These are phyloP conservation scores for Populus nigra DNA, from an alignment of 345 rosid genomes.

Conservation along the genomic window DNA sequence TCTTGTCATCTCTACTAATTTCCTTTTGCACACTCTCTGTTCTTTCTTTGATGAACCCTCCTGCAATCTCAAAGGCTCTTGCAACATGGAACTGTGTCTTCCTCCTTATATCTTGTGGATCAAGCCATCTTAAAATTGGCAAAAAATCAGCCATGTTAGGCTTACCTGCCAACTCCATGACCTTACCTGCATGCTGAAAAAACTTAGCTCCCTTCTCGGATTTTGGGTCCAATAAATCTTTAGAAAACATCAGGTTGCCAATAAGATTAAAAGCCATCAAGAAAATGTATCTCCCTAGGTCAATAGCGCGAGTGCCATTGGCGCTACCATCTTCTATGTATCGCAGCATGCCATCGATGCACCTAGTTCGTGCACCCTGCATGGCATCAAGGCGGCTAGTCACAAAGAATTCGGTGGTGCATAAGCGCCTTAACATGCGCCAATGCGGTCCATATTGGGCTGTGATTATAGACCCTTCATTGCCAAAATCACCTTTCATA, in stretches of 20 bases:
- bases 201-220: slow-evolving; percentile 59
- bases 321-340: slow-evolving; percentile 43
- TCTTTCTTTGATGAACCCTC: slow-evolving; percentile 60
- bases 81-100: slow-evolving; percentile 60
- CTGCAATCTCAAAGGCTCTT: slow-evolving; percentile 55
- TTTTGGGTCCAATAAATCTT: slow-evolving; percentile 56
- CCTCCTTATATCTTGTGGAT: slow-evolving; percentile 74
- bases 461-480: slow-evolving; percentile 65
- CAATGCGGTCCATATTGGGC: slow-evolving; percentile 76
- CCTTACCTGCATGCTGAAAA: slow-evolving; percentile 63
- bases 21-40: slow-evolving; percentile 20
- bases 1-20: slow-evolving; percentile 3
- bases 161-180: slow-evolving; percentile 74
- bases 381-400: slow-evolving; percentile 57
- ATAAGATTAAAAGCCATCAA: slow-evolving; percentile 69
- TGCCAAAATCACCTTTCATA: slow-evolving; percentile 55
- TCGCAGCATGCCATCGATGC: slow-evolving; percentile 53
- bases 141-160: slow-evolving; percentile 78
- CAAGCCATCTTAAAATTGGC: slow-evolving; percentile 56
- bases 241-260: slow-evolving; percentile 67
- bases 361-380: slow-evolving; percentile 41
- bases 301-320: slow-evolving; percentile 41
- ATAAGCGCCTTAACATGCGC: slow-evolving; percentile 65
- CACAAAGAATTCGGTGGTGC: slow-evolving; percentile 64
- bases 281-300: slow-evolving; percentile 62